A percentile compares a stretch with the other conserved stretches of the same genome.
Conservation (phyloP, 2,329 filamentous ascomycete genomes). For the Elsinoe ampelina region DNA sequence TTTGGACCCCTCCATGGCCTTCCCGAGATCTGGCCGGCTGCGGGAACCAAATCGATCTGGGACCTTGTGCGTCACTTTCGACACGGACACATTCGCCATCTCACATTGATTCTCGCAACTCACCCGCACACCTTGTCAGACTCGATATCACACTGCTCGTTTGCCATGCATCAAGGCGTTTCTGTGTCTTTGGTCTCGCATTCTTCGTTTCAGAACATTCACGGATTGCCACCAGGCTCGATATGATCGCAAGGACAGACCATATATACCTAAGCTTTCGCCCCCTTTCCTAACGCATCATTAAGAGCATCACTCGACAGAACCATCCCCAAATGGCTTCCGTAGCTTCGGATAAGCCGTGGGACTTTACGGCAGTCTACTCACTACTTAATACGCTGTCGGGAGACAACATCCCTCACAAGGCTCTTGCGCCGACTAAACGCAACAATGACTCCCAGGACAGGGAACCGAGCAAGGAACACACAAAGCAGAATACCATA, state of each 20-base stretch:
- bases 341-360: slow-evolving; percentile 29
- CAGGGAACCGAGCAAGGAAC: not conserved
- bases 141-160: not conserved
- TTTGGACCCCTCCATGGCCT: not conserved
- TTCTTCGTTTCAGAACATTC: not conserved
- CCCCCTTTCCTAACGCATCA: not conserved
- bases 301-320: not conserved
- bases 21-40: not conserved
- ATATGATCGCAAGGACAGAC: not conserved
- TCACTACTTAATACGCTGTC: slow-evolving; percentile 31
- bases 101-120: not conserved
- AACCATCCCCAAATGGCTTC: slow-evolving; percentile 22
- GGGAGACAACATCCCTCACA: not conserved
- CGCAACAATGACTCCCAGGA: slow-evolving; percentile 10
- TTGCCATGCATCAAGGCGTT: slow-evolving; percentile 8
- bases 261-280: not conserved
- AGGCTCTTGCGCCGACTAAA: not conserved
- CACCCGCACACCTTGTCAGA: not conserved
- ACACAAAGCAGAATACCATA: slow-evolving; percentile 11
- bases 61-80: slow-evolving; percentile 1
- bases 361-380: slow-evolving; percentile 40
- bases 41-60: not conserved
- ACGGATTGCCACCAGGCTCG: not conserved
- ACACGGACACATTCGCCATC: not conserved
- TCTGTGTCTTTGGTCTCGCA: not conserved